Conservation (phyloP, 768 basidiomycete species). For the Amanita pseudoporphyria region DNA sequence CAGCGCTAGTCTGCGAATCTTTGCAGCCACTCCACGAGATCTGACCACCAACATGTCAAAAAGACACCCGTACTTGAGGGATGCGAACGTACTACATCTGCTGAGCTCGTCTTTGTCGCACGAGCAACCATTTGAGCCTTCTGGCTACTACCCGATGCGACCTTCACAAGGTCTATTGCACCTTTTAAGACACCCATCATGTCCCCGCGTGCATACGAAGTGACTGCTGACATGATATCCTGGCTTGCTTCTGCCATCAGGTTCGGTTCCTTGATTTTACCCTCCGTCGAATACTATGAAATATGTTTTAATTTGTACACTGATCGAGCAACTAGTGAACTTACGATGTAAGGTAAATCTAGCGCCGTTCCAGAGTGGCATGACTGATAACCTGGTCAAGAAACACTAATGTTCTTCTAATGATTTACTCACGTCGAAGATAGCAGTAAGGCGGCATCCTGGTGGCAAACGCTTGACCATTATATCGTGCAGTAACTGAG, state of each 20-base stretch:
- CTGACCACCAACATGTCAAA: slow-evolving; percentile 22
- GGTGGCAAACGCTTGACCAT: slow-evolving; percentile 75
- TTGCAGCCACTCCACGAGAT: slow-evolving; percentile 66
- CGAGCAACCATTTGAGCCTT: slow-evolving; percentile 65
- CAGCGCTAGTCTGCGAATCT: too few species aligned
- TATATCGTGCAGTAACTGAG: slow-evolving; percentile 62
- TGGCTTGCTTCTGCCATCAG: slow-evolving; percentile 80
- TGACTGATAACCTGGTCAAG: slow-evolving; percentile 33
- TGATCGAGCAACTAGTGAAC: slow-evolving; percentile 9
- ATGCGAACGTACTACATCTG: slow-evolving; percentile 63
- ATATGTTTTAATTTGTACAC: background rate
- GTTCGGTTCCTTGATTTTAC: slow-evolving; percentile 92
- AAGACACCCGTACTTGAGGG: background rate
- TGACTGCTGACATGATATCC: slow-evolving; percentile 70
- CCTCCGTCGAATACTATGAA: slow-evolving; percentile 83
- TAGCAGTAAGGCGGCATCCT: slow-evolving; percentile 83
- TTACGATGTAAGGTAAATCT: slow-evolving; percentile 61
- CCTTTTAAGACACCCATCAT: slow-evolving; percentile 69
- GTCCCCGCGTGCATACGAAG: slow-evolving; percentile 72
- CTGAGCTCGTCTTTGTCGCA: slow-evolving; percentile 64
- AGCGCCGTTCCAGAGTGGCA: slow-evolving; percentile 89
- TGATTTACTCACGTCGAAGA: slow-evolving; percentile 63
- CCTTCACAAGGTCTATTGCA: slow-evolving; percentile 65
- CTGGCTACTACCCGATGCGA: slow-evolving; percentile 52
- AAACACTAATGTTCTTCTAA: background rate